phyloP scores from a whole-genome alignment of 192 early-diverging fungal genomes.

The Coemansia sp. region DNA sequence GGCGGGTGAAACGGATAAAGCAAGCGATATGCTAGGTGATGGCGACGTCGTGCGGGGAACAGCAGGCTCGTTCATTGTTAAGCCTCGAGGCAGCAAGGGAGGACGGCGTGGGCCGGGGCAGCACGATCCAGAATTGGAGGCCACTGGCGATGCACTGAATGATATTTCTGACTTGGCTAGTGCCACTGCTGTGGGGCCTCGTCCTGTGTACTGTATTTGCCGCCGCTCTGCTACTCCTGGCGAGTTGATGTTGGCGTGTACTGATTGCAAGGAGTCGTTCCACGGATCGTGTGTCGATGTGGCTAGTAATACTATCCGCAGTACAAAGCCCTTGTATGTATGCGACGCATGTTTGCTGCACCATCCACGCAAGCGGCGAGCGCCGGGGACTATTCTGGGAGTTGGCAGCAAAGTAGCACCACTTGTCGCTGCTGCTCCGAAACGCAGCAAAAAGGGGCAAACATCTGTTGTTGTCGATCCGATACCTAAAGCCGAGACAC shows the following conservation, averaged over 20 bases:
- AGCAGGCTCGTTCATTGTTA: not conserved
- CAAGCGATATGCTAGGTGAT: not conserved
- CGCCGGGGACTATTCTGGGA: conserved; percentile 35
- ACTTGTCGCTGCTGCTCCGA: not conserved
- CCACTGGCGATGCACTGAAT: not conserved
- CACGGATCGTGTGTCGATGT: conserved; percentile 44
- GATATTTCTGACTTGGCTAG: conserved; percentile 7
- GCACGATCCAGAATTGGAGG: not conserved
- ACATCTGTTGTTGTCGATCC: conserved; percentile 6
- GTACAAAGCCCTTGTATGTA: conserved; percentile 11
- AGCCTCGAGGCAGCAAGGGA: conserved; percentile 7
- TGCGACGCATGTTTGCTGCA: conserved; percentile 27
- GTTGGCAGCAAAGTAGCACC: conserved; percentile 10
- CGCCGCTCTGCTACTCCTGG: conserved; percentile 1
- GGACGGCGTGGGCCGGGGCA: conserved; percentile 5
- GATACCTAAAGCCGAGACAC: not conserved
- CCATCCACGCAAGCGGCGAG: conserved; percentile 22
- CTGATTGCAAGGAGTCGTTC: conserved; percentile 37
- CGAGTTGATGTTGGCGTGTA: conserved; percentile 32
- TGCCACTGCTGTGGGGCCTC: conserved; percentile 15
- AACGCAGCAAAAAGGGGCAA: conserved; percentile 5
- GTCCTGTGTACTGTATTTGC: conserved; percentile 28
- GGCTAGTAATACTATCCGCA: conserved; percentile 2
- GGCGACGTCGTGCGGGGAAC: conserved; percentile 5
- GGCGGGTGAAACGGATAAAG: not conserved